These are phyloP conservation scores for Cercis canadensis DNA, from an alignment of 306 rosid species.

Conservation along the genomic window DNA sequence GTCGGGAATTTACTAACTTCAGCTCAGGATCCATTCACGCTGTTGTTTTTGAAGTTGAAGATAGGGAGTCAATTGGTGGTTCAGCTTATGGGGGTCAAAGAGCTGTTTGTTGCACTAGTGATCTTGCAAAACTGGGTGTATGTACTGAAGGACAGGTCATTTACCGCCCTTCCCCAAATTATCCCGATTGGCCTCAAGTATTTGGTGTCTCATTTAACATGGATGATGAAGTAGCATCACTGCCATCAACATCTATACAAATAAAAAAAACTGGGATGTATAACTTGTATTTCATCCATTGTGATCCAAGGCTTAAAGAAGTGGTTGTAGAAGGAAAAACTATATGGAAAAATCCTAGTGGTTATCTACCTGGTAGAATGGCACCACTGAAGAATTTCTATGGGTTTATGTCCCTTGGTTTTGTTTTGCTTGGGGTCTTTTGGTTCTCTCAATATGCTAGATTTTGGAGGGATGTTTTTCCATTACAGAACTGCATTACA, in stretches of 20 bases:
- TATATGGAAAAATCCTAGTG: slow-evolving; percentile 89
- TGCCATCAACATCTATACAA: slow-evolving; percentile 64
- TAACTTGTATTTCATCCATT: slow-evolving; percentile 93
- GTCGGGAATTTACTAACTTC: slow-evolving; percentile 68
- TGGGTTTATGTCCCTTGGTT: slow-evolving; percentile 91
- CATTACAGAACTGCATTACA: slow-evolving; percentile 93
- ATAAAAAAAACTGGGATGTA: slow-evolving; percentile 92
- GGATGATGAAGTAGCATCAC: slow-evolving; percentile 57
- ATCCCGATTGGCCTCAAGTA: slow-evolving; percentile 86
- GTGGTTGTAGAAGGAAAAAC: slow-evolving; percentile 86
- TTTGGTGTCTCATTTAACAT: slow-evolving; percentile 65
- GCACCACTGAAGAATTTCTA: slow-evolving; percentile 91
- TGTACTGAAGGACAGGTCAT: slow-evolving; percentile 85
- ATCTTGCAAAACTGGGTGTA: slow-evolving; percentile 90
- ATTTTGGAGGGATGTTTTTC: slow-evolving; percentile 87
- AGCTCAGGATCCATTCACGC: slow-evolving; percentile 79
- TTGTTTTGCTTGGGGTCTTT: slow-evolving; percentile 79
- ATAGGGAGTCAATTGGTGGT: slow-evolving; percentile 92
- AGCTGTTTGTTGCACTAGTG: slow-evolving; percentile 93
- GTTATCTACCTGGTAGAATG: slow-evolving; percentile 98
- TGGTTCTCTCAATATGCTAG: slow-evolving; percentile 95
- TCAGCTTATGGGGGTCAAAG: slow-evolving; percentile 99
- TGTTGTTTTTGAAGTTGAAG: slow-evolving; percentile 94
- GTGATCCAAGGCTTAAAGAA: slow-evolving; percentile 76
- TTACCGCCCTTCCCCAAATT: slow-evolving; percentile 65